Base-by-base conservation (phyloP, 1,139 yeast genomes). In the Arxiozyma heterogenica region DNA sequence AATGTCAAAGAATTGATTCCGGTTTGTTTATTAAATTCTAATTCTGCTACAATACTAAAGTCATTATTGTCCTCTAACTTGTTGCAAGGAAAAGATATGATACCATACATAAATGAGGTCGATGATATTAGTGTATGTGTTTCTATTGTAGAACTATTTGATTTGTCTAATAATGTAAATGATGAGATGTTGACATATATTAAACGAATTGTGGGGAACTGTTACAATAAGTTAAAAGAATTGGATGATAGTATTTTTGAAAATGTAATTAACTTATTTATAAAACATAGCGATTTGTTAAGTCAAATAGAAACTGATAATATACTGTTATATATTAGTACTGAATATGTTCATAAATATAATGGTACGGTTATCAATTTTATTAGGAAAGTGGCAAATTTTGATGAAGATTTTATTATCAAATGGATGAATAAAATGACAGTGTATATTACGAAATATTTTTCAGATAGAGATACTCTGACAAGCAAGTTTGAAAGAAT, bases 371-470 rank as follows among this genome's bases (percentile, higher is more conserved):
- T 64, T n/a, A 62, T 68, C 4, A 54, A 57, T 18, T 59, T 70
- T 39, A 59, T 71, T n/a, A 49, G 44, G 0, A 18, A 50, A 1
- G 52, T 56, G n/a, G 55, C 53, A 12, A 30, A 52, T 4, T 58
- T 56, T 43, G 64, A 66, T 1, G 53, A 59, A 8, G 55, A 56
- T 0, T 44, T 17, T 18, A 59, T 65, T 5, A 53, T 59, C 30
- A 58, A 57, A 9, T 74, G 76, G 75, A 49, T 71, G 41, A 69
- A 68, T 55, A 79, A 82, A 59, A 73, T 82, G 4, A 73, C 79
- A 61, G 66, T 86, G 9, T 82, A 78, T 63, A 73, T 83, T 44
- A 86, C 91, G 12, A 84, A 81, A 61, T 73, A 76, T 55, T 75
- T 84, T 59, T 84, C 93, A 1, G 87, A 84, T 61, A 67, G 71